Evolutionary conservation across 495 filamentous ascomycete species (phyloP), one percentile per base, ranked within the genome.

Genomic region (Chaetomium fimeti): DNA sequence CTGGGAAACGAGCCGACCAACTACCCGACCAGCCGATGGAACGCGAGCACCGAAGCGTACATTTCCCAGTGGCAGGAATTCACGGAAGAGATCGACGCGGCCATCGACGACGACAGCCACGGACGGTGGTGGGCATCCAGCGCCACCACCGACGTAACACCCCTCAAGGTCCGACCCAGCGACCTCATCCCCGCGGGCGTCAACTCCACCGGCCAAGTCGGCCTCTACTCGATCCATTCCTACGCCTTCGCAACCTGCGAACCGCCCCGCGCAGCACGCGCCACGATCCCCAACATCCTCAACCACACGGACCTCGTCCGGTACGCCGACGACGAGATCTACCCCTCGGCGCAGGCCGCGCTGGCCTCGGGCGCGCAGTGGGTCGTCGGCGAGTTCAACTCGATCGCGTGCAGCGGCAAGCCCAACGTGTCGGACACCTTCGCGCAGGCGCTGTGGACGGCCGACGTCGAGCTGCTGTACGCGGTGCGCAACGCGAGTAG

Each of bases 371-470:
- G 43, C 43, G 43, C 43, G n/a, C 43, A 4, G 2, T 47, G 43
- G 43, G 18, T 47, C 43, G n/a, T 47, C n/a, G 43, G 43, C 43
- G 43, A 47, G 43, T 47, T 47, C 43, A 47, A 47, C 43, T 47
- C 43, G 43, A 47, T 47, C 43, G 43, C 43, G 3, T 47, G 43
- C 43, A 47, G 43, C 43, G 43, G 43, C 43, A 47, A 47, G 43
- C 43, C 43, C 43, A 47, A 47, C 43, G 43, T 47, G 16, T 47
- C 43, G 3, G 43, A 47, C n/a, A 47, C 43, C 18, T 47, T 47
- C 22, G 43, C 43, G 16, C 43, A 47, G 43, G 43, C 43, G n/a
- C 43, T 47, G 16, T 47, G 43, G 43, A 47, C 43, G 16, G 43
- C n/a, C 13, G 43, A 47, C n/a, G 43, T 47, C 13, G 43, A 47